phyloP scores from a whole-genome alignment of 352 stramenopile species.

The Globisporangium ultimum region DNA sequence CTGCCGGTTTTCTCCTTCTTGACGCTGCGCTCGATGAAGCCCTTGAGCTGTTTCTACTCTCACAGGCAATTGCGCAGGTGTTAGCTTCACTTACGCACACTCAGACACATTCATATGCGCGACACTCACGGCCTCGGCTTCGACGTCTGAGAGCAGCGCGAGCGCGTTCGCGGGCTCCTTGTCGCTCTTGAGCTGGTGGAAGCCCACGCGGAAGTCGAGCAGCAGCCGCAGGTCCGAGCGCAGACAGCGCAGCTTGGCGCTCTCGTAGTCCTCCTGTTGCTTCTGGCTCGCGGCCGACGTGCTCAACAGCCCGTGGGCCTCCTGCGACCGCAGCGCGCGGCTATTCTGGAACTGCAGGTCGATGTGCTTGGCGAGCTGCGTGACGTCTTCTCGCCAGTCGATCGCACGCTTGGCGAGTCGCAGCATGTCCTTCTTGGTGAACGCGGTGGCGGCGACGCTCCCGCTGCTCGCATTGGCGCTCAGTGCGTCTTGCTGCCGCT shows the following conservation, averaged over 20 bases:
- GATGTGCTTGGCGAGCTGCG: slow-evolving; percentile 68
- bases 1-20: slow-evolving; percentile 62
- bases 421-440: slow-evolving; percentile 42
- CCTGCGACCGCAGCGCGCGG: slow-evolving; percentile 49
- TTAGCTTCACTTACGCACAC: background rate
- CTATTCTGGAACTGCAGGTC: slow-evolving; percentile 70
- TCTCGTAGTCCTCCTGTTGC: slow-evolving; percentile 45
- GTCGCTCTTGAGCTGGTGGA: slow-evolving; percentile 21
- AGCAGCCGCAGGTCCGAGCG: slow-evolving; percentile 64
- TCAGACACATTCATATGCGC: slow-evolving; percentile 8
- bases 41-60: slow-evolving; percentile 42
- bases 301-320: slow-evolving; percentile 49
- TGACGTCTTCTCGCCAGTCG: slow-evolving; percentile 74
- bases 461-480: slow-evolving; percentile 14
- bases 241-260: slow-evolving; percentile 43
- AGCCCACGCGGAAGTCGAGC: slow-evolving; percentile 54
- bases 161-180: slow-evolving; percentile 15
- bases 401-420: slow-evolving; percentile 46
- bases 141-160: slow-evolving; percentile 13
- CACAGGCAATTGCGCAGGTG: background rate
- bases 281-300: slow-evolving; percentile 31
- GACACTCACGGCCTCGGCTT: slow-evolving; percentile 38
- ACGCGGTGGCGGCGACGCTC: background rate
- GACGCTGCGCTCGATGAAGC: slow-evolving; percentile 52
- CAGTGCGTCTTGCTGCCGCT: slow-evolving; percentile 42